These are phyloP conservation scores for Firmiana major DNA, from an alignment of 345 rosid species.

Conservation along the genomic window DNA sequence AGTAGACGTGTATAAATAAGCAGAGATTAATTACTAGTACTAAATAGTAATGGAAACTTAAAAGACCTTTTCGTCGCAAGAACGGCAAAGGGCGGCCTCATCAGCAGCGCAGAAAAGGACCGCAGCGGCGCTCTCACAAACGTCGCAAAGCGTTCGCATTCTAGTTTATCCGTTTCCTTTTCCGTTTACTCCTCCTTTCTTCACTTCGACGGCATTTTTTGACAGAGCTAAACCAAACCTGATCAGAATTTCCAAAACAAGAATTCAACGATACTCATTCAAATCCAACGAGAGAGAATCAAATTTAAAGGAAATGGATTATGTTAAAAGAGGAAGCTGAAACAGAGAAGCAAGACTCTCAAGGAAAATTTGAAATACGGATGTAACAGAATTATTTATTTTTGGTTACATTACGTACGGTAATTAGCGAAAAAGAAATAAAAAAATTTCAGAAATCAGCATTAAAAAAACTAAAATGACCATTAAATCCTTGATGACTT, in stretches of 20 bases:
- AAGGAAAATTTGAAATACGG: too few relatives aligned
- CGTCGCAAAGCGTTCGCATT: constrained; percentile 14
- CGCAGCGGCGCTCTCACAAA: constrained; percentile 58
- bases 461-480: too few relatives aligned
- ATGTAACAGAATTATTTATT: too few relatives aligned
- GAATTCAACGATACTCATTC: not conserved
- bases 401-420: too few relatives aligned
- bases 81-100: constrained; percentile 80
- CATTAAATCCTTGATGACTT: too few relatives aligned
- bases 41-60: not conserved
- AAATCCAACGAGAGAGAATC: not conserved
- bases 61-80: constrained; percentile 71
- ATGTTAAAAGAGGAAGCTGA: not conserved
- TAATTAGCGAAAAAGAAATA: too few relatives aligned
- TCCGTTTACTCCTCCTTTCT: not conserved
- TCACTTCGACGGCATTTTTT: constrained; percentile 1
- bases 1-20: not conserved
- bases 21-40: not conserved
- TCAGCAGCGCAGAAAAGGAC: constrained; percentile 85
- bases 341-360: not conserved
- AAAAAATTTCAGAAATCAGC: too few relatives aligned
- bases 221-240: not conserved
- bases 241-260: not conserved
- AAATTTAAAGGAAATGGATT: not conserved
- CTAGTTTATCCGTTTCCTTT: not conserved